Conservation (phyloP, 176 grass and related monocot species). For the Eleusine indica region DNA sequence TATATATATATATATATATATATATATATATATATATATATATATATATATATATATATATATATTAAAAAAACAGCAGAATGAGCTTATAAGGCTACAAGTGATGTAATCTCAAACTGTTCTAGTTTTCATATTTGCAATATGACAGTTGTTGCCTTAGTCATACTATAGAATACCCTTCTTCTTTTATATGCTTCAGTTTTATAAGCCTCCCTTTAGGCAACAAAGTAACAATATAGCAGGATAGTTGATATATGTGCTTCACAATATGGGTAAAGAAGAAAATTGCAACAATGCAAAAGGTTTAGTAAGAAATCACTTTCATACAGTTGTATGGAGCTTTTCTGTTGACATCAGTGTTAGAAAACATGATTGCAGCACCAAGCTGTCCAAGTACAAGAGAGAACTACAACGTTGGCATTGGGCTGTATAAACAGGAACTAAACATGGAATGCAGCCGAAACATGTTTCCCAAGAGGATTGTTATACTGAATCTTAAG, state of each 20-base stretch:
- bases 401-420: neutral
- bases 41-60: neutral
- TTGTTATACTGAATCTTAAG: neutral
- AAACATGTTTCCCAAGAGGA: neutral
- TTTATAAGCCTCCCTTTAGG: conserved; percentile 8
- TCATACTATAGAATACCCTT: neutral
- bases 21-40: neutral
- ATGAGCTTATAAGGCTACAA: conserved; percentile 22
- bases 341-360: conserved; percentile 13
- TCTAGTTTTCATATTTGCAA: neutral
- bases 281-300: neutral
- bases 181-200: neutral
- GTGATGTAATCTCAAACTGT: neutral
- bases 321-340: neutral
- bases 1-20: neutral
- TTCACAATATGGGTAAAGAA: conserved; percentile 1
- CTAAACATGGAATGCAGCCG: neutral
- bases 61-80: neutral
- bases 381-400: neutral
- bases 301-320: neutral
- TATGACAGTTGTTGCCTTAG: conserved; percentile 17
- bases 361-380: conserved; percentile 11
- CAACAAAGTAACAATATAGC: neutral
- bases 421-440: neutral
- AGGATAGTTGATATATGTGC: neutral